Conservation (phyloP, 345 rosid genomes). For the Draba incana region DNA sequence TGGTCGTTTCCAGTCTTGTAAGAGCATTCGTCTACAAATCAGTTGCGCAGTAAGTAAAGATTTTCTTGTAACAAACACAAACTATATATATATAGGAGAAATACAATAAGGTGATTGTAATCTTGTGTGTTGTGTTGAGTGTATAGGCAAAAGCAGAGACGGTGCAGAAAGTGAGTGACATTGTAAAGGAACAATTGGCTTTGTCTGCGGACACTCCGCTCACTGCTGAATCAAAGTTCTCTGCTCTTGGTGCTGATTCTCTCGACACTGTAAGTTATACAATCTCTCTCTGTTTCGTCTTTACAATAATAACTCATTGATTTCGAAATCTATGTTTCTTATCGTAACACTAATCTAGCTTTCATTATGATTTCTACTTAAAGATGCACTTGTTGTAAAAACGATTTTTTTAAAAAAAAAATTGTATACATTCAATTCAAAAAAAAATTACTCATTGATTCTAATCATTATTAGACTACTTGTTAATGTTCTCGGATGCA, state of each 20-base stretch:
- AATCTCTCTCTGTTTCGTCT: background rate
- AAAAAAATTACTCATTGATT: too few relatives aligned
- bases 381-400: too few relatives aligned
- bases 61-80: background rate
- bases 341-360: too few relatives aligned
- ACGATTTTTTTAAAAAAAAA: too few relatives aligned
- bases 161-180: constrained; percentile 71
- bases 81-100: background rate
- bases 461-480: too few relatives aligned
- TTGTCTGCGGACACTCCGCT: constrained; percentile 56
- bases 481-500: constrained; percentile 18
- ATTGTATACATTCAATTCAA: too few relatives aligned
- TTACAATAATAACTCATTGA: too few relatives aligned
- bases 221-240: constrained; percentile 69
- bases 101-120: constrained; percentile 22
- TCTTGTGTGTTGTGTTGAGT: background rate
- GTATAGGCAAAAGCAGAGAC: constrained; percentile 83
- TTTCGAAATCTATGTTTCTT: too few relatives aligned
- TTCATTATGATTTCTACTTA: too few relatives aligned
- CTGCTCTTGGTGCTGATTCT: constrained; percentile 85
- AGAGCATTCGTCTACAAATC: constrained; percentile 41
- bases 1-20: constrained; percentile 33
- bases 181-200: constrained; percentile 85
- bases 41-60: constrained; percentile 35
- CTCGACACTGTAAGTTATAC: constrained; percentile 71